Conservation (phyloP, 768 basidiomycete species). For the Hysterangium stoloniferum region DNA sequence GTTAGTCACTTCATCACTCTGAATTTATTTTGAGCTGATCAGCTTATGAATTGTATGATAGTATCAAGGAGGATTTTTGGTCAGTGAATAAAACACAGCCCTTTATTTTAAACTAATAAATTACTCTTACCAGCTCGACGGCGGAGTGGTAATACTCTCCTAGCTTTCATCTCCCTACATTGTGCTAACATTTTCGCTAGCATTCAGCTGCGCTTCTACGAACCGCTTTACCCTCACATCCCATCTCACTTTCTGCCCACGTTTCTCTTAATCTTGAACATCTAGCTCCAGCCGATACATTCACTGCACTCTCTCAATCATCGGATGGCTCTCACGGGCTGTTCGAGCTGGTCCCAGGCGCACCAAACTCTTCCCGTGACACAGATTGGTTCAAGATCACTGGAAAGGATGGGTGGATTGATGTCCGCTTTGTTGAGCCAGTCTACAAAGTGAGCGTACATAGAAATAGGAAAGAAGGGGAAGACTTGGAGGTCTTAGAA, state of each 20-base stretch:
- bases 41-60: constrained; percentile 23
- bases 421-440: constrained; percentile 29
- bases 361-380: constrained; percentile 35
- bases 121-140: constrained; percentile 48
- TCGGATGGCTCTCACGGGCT: constrained; percentile 49
- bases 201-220: constrained; percentile 63
- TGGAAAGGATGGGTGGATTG: constrained; percentile 56
- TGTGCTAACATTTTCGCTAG: constrained; percentile 24
- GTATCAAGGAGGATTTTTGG: constrained; percentile 80
- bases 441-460: constrained; percentile 35
- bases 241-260: constrained; percentile 50
- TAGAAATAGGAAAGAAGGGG: constrained; percentile 22
- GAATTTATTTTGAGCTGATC: constrained; percentile 9
- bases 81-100: constrained; percentile 30
- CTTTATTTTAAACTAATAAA: constrained; percentile 17
- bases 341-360: constrained; percentile 56
- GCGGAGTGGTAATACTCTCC: constrained; percentile 55
- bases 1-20: constrained; percentile 33
- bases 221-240: constrained; percentile 43
- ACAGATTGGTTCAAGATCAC: constrained; percentile 42
- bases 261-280: constrained; percentile 63
- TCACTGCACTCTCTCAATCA: constrained; percentile 45
- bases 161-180: constrained; percentile 1
- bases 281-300: constrained; percentile 74
- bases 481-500: constrained; percentile 39